phyloP scores from a whole-genome alignment of 495 filamentous ascomycete genomes.

The Acidiella bohemica region DNA sequence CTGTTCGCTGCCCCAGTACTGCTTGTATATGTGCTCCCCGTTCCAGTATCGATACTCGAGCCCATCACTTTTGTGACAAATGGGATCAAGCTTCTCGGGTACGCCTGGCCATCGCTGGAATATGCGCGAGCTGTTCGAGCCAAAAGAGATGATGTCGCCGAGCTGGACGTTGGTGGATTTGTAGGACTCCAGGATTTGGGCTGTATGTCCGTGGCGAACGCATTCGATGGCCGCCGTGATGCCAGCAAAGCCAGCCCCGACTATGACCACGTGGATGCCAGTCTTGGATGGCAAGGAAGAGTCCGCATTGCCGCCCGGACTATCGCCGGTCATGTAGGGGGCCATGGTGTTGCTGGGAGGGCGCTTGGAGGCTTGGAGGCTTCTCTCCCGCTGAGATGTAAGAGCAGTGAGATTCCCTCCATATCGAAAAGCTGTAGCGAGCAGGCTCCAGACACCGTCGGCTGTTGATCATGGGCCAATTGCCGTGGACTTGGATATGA shows the following conservation, averaged over 20 bases:
- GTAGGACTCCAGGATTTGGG: conserved; percentile 39
- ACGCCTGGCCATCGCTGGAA: conserved; percentile 46
- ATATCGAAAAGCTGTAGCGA: too few relatives aligned
- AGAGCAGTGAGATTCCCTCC: too few relatives aligned
- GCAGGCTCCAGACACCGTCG: too few relatives aligned
- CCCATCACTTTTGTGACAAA: conserved; percentile 35
- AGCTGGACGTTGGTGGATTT: conserved; percentile 15
- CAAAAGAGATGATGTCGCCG: conserved; percentile 35
- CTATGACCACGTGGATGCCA: conserved; percentile 47
- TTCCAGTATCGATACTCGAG: conserved; percentile 34
- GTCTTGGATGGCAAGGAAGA: conserved; percentile 17
- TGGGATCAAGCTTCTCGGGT: conserved; percentile 36
- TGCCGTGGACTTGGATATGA: too few relatives aligned
- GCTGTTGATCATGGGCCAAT: too few relatives aligned
- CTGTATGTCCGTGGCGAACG: conserved; percentile 49
- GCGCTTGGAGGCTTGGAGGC: too few relatives aligned
- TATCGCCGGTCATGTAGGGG: conserved; percentile 7
- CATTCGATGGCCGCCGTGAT: conserved; percentile 52
- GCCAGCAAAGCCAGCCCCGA: conserved; percentile 51
- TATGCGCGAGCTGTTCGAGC: conserved; percentile 33
- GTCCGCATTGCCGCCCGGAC: not conserved
- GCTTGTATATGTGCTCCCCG: conserved; percentile 29
- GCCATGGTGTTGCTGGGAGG: conserved; percentile 4
- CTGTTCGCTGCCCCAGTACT: conserved; percentile 25
- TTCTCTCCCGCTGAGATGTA: too few relatives aligned